Evolutionary conservation across 2,329 filamentous ascomycete species (phyloP).

Genomic region (Penicillium sumatraense): DNA sequence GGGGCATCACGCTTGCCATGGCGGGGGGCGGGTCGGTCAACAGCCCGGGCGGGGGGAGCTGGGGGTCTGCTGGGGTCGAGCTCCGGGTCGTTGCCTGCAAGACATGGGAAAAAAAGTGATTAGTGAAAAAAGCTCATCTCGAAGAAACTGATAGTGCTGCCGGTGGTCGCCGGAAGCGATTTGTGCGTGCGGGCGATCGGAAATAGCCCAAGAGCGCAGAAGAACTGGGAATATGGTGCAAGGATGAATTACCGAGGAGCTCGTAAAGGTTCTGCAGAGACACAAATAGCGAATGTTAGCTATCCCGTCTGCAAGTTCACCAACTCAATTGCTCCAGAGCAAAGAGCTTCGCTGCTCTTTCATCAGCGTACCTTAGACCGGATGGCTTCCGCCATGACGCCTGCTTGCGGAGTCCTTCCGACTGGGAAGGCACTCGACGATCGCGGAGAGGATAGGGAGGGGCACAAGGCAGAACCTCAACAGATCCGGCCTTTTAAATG

Average conservation of each 20-base stretch:
- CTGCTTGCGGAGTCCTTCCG: conserved; percentile 55
- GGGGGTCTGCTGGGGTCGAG: conserved; percentile 75
- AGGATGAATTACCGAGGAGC: conserved; percentile 79
- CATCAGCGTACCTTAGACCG: conserved; percentile 54
- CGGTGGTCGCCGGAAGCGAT: conserved; percentile 17
- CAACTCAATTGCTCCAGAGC: conserved; percentile 10
- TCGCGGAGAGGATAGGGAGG: conserved; percentile 46
- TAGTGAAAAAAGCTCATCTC: conserved; percentile 22
- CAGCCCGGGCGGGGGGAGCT: conserved; percentile 80
- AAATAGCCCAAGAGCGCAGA: neutral
- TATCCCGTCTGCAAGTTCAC: conserved; percentile 15
- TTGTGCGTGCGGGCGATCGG: conserved; percentile 6
- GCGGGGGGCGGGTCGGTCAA: conserved; percentile 80
- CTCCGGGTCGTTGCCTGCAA: conserved; percentile 70
- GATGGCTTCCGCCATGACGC: conserved; percentile 56
- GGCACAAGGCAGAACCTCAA: conserved; percentile 43
- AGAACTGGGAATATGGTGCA: neutral
- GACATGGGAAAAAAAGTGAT: conserved; percentile 32
- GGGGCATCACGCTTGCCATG: conserved; percentile 86
- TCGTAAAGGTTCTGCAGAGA: conserved; percentile 85
- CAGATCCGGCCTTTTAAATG: conserved; percentile 29
- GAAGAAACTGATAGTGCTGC: neutral
- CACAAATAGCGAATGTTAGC: conserved; percentile 29
- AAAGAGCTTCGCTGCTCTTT: conserved; percentile 16
- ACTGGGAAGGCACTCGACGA: conserved; percentile 53